Conservation (phyloP, 1,284 basidiomycete species). For the Amylostereum chailletii region DNA sequence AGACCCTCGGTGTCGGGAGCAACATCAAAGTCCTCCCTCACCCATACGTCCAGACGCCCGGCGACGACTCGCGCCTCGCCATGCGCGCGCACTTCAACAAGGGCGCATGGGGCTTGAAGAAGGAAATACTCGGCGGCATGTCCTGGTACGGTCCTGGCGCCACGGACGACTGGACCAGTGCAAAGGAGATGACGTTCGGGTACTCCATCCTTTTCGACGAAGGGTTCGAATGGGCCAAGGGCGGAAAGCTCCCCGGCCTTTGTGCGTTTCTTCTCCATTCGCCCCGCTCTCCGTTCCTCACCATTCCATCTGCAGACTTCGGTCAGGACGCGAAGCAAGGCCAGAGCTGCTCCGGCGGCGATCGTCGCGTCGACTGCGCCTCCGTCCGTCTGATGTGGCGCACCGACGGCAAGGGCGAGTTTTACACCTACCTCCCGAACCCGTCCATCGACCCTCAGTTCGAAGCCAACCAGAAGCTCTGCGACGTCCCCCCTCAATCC, state of each 20-base stretch:
- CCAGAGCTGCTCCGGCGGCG: constrained; percentile 43
- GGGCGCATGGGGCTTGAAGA: constrained; percentile 45
- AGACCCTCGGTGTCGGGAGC: constrained; percentile 27
- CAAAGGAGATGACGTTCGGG: constrained; percentile 36
- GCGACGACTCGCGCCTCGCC: constrained; percentile 29
- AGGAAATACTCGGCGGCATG: constrained; percentile 44
- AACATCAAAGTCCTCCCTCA: constrained; percentile 26
- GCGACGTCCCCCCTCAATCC: constrained; percentile 39
- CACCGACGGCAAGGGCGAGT: constrained; percentile 39
- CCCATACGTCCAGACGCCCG: constrained; percentile 30
- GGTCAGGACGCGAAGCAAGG: constrained; percentile 35
- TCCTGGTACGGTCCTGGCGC: constrained; percentile 46
- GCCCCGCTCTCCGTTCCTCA: neutral
- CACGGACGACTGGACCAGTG: constrained; percentile 35
- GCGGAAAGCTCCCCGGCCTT: constrained; percentile 49
- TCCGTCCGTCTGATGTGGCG: constrained; percentile 54
- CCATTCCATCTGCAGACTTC: constrained; percentile 29
- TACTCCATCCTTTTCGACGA: constrained; percentile 51
- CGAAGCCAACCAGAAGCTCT: constrained; percentile 39
- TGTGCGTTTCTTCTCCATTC: constrained; percentile 28
- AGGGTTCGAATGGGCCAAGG: constrained; percentile 34
- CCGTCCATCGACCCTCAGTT: constrained; percentile 34
- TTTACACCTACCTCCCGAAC: constrained; percentile 49
- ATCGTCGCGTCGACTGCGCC: constrained; percentile 36
- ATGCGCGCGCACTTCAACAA: constrained; percentile 49